phyloP scores from a whole-genome alignment of 441 rosid genomes.

The Iberis amara region DNA sequence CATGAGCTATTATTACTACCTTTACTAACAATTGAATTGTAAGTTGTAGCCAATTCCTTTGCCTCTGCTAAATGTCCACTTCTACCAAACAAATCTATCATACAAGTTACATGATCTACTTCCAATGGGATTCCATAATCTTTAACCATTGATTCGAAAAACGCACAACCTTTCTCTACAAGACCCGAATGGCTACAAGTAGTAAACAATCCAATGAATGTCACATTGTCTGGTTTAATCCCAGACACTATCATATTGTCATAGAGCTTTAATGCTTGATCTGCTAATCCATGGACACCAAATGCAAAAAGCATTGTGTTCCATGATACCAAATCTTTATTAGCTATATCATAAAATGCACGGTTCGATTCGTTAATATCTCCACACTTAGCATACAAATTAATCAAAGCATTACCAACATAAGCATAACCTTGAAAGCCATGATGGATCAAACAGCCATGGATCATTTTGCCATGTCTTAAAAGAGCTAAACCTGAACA shows the following conservation, averaged over 20 bases:
- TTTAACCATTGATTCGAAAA: slow-evolving; percentile 44
- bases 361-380: slow-evolving; percentile 43
- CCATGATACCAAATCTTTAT: slow-evolving; percentile 66
- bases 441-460: slow-evolving; percentile 45
- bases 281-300: slow-evolving; percentile 64
- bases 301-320: slow-evolving; percentile 65
- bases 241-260: slow-evolving; percentile 49
- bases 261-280: slow-evolving; percentile 43
- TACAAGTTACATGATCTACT: slow-evolving; percentile 55
- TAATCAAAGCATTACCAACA: slow-evolving; percentile 61
- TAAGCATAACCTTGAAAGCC: slow-evolving; percentile 52
- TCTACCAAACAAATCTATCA: slow-evolving; percentile 78
- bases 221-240: slow-evolving; percentile 56
- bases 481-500: slow-evolving; percentile 61
- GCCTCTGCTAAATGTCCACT: slow-evolving; percentile 61
- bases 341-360: slow-evolving; percentile 44
- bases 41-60: slow-evolving; percentile 36
- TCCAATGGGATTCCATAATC: slow-evolving; percentile 40
- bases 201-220: slow-evolving; percentile 60
- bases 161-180: slow-evolving; percentile 42
- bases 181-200: slow-evolving; percentile 79
- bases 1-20: slow-evolving; percentile 26
- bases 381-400: slow-evolving; percentile 80
- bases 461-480: slow-evolving; percentile 63
- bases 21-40: slow-evolving; percentile 2